Evolutionary conservation across 257 asterid genomes (phyloP).

Genomic region (Apocynum venetum): DNA sequence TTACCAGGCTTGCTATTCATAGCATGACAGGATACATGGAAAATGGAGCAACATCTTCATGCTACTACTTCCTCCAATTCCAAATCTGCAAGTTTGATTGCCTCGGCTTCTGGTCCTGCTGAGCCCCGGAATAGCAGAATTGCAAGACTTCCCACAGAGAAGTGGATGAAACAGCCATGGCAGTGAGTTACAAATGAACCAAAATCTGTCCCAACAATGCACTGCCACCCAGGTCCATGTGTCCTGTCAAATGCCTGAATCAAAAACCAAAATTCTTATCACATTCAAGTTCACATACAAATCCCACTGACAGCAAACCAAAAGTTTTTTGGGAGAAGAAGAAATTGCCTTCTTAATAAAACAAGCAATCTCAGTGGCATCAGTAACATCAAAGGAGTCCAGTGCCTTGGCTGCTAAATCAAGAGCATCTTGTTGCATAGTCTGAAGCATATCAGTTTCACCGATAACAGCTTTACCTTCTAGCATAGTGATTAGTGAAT

Average conservation of each 20-base stretch:
- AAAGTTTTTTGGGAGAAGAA: background rate
- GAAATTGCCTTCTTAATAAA: constrained; percentile 58
- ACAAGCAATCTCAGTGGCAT: constrained; percentile 75
- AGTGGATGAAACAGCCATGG: constrained; percentile 74
- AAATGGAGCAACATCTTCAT: background rate
- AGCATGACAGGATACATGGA: background rate
- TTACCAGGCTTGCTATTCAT: background rate
- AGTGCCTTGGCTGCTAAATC: constrained; percentile 81
- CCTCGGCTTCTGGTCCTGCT: constrained; percentile 17
- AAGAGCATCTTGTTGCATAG: constrained; percentile 75
- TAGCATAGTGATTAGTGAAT: constrained; percentile 31
- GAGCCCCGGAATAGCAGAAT: constrained; percentile 77
- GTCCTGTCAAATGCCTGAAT: constrained; percentile 66
- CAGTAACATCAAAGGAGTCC: constrained; percentile 80
- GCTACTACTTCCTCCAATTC: constrained; percentile 15
- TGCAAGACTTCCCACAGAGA: constrained; percentile 61
- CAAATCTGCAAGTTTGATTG: constrained; percentile 22
- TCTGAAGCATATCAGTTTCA: constrained; percentile 69
- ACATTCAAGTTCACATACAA: background rate
- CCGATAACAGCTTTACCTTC: constrained; percentile 86
- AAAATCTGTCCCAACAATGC: constrained; percentile 87
- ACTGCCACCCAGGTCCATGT: constrained; percentile 81
- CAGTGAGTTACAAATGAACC: constrained; percentile 93
- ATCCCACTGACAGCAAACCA: background rate
- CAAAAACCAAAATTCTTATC: background rate